Conservation (phyloP, 2,329 filamentous ascomycete species). For the Alternaria arborescens region DNA sequence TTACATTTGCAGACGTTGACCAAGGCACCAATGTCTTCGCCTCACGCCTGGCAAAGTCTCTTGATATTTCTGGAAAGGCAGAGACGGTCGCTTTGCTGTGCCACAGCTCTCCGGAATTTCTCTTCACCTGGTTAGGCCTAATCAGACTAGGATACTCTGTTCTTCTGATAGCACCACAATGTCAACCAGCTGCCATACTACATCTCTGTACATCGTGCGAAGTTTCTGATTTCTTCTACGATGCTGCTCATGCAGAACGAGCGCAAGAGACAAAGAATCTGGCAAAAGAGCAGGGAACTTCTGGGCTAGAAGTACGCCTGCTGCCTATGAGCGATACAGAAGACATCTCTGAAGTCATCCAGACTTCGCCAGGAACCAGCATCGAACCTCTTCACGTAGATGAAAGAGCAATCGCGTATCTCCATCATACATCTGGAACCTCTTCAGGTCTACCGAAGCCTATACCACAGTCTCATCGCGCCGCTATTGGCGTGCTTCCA, state of each 20-base stretch:
- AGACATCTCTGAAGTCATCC: slow-evolving; percentile 32
- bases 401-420: slow-evolving; percentile 61
- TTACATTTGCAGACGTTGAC: slow-evolving; percentile 50
- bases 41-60: slow-evolving; percentile 29
- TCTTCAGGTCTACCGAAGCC: slow-evolving; percentile 70
- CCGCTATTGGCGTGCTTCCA: slow-evolving; percentile 64
- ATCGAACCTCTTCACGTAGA: slow-evolving; percentile 21
- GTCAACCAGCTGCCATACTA: slow-evolving; percentile 57
- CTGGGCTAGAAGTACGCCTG: slow-evolving; percentile 15
- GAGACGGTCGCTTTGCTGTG: slow-evolving; percentile 63
- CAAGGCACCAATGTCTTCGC: slow-evolving; percentile 51
- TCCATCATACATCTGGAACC: slow-evolving; percentile 72
- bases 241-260: slow-evolving; percentile 51
- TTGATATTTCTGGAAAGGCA: slow-evolving; percentile 22
- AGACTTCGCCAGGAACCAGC: slow-evolving; percentile 13
- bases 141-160: slow-evolving; percentile 64
- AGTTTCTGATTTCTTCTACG: slow-evolving; percentile 57
- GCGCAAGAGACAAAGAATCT: slow-evolving; percentile 37
- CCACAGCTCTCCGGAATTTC: slow-evolving; percentile 65
- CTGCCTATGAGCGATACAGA: slow-evolving; percentile 32
- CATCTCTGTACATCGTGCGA: slow-evolving; percentile 62
- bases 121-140: slow-evolving; percentile 68
- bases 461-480: slow-evolving; percentile 66
- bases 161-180: slow-evolving; percentile 65
- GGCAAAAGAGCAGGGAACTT: slow-evolving; percentile 19